Evolutionary conservation across 805 yeast genomes (phyloP).

Genomic region (Lipomyces lipofer): DNA sequence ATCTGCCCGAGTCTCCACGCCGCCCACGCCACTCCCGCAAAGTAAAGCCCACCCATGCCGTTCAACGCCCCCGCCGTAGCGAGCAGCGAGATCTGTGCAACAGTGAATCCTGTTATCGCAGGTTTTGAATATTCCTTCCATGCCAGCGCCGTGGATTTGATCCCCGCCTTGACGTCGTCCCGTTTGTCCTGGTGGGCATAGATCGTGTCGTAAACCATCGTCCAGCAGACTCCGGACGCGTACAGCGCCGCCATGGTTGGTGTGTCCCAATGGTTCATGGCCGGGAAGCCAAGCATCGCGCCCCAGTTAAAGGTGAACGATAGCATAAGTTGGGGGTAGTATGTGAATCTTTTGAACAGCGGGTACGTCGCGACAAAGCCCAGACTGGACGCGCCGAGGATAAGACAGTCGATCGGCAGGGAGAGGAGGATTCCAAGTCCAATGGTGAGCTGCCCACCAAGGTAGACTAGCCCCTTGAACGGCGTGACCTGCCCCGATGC

Average conservation of each 20-base stretch:
- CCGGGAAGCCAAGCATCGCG: constrained; percentile 89
- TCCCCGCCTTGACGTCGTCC: constrained; percentile 86
- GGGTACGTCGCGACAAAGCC: constrained; percentile 86
- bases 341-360: constrained; percentile 88
- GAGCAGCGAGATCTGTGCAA: constrained; percentile 65
- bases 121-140: constrained; percentile 85
- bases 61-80: constrained; percentile 69
- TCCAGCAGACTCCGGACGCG: constrained; percentile 80
- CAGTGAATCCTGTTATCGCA: constrained; percentile 62
- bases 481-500: constrained; percentile 80
- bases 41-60: constrained; percentile 86
- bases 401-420: constrained; percentile 79
- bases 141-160: constrained; percentile 90
- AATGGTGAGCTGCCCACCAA: constrained; percentile 69
- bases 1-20: constrained; percentile 66
- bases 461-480: constrained; percentile 66
- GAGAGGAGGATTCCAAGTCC: constrained; percentile 72
- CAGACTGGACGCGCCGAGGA: constrained; percentile 77
- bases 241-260: constrained; percentile 77
- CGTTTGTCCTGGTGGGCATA: constrained; percentile 97
- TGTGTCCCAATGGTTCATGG: constrained; percentile 78
- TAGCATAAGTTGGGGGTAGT: constrained; percentile 86
- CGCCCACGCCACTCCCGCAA: constrained; percentile 62
- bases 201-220: constrained; percentile 92
- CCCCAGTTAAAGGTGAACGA: constrained; percentile 93